Evolutionary conservation across 164 flowering plant species (phyloP).

Genomic region (Vitis rotundifolia): DNA sequence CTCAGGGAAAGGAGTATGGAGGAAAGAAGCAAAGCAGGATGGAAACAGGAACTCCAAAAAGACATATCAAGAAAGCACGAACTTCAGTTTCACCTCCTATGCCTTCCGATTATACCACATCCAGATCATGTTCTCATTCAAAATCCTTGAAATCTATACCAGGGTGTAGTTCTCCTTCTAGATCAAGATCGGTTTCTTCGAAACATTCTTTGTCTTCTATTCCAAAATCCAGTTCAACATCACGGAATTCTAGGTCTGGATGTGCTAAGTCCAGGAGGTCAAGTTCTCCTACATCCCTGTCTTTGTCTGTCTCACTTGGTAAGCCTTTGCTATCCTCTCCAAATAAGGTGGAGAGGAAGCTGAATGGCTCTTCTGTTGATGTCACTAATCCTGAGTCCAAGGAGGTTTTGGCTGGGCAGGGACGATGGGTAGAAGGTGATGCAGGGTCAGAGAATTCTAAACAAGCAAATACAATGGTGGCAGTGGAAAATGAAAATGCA

Average conservation of each 20-base stretch:
- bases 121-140: conserved; percentile 32
- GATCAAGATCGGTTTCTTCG: conserved; percentile 28
- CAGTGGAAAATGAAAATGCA: conserved; percentile 9
- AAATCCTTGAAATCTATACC: conserved; percentile 18
- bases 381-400: conserved; percentile 13
- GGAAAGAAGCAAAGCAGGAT: conserved; percentile 22
- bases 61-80: conserved; percentile 23
- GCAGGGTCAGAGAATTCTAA: conserved; percentile 12
- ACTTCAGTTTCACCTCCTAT: conserved; percentile 18
- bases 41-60: conserved; percentile 20
- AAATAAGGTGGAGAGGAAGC: conserved; percentile 20
- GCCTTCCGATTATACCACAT: conserved; percentile 24
- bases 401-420: conserved; percentile 20
- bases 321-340: conserved; percentile 27
- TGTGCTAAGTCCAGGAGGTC: conserved; percentile 32
- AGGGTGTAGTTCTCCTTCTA: conserved; percentile 22
- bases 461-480: conserved; percentile 3
- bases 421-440: conserved; percentile 3
- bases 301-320: conserved; percentile 28
- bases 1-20: conserved; percentile 15
- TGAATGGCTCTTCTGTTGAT: conserved; percentile 15
- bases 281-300: conserved; percentile 30
- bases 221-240: conserved; percentile 24
- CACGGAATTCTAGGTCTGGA: conserved; percentile 24
- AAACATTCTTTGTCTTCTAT: conserved; percentile 13